Evolutionary conservation across 352 stramenopile species (phyloP), one percentile per base, ranked within the genome.

Genomic region (Globisporangium megalacanthum): DNA sequence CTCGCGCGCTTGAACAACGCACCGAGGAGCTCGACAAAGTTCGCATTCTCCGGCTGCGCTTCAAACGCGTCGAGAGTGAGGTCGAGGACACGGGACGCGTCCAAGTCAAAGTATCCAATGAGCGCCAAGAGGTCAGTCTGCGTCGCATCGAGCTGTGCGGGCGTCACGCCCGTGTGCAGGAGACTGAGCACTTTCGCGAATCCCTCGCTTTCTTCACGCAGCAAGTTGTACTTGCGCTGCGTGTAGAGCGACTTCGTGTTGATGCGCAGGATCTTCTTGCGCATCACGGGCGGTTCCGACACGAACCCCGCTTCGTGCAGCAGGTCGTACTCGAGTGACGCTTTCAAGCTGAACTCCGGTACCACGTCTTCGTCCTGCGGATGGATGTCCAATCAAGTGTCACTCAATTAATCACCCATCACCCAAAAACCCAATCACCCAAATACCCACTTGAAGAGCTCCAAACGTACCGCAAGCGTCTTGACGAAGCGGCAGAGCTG

Each of bases 191-290:
- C 75, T 60, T 98, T 98, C 10, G 93, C 78, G 68, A 96, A 99
- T 0, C 96, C 96, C 66, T 99, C 96, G 36, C 88, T 97, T 73
- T 99, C 95, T 69, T 99, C 96, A 15, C 86, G 86, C 29, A 98
- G 74, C 39, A 99, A 67, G 66, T 98, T 99, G 68, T 97, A 99
- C 71, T 98, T 98, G 70, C 94, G 83, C 69, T 99, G 96, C 35
- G 88, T 90, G 65, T 99, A 99, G 57, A 92, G 70, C 31, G 75
- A 92, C 65, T 92, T 92, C 45, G 84, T 94, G 61, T 94, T 94
- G 55, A 92, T 88, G 19, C 84, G 82, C 20, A 94, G 66, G 67
- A 89, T 70, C 58, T 92, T 92, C 63, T 84, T 88, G 14, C 54
- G 64, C 63, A 91, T 69, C n/a, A 73, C 48, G 8, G 67, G 61